These are phyloP conservation scores for Salvia rosmarinus DNA, from an alignment of 257 asterid species.

Conservation along the genomic window DNA sequence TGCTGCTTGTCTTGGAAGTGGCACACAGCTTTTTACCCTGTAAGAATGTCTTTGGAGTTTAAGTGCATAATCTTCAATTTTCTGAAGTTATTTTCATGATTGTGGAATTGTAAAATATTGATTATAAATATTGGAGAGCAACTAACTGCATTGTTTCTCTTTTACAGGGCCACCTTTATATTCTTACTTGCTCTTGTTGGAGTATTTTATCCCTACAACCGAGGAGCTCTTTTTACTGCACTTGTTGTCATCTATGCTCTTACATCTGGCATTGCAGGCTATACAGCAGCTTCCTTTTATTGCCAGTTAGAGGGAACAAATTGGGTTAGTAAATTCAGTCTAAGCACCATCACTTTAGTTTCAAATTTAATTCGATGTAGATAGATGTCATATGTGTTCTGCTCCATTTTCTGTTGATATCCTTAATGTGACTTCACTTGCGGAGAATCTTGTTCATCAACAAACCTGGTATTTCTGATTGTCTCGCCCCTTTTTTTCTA, in stretches of 20 bases:
- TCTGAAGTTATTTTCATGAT: background rate
- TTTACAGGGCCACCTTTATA: conserved; percentile 56
- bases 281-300: conserved; percentile 58
- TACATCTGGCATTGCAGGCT: conserved; percentile 73
- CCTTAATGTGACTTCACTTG: background rate
- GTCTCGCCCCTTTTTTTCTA: background rate
- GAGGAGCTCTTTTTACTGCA: conserved; percentile 71
- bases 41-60: conserved; percentile 36
- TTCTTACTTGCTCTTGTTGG: conserved; percentile 74
- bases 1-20: conserved; percentile 67
- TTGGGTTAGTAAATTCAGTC: conserved; percentile 45
- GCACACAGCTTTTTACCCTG: conserved; percentile 67
- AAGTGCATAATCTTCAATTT: background rate
- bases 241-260: conserved; percentile 70
- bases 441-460: background rate
- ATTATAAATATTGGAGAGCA: background rate
- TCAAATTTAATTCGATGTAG: conserved; percentile 12
- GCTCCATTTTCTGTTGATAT: background rate
- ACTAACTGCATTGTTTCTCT: background rate
- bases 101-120: background rate
- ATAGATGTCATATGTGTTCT: background rate
- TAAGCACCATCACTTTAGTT: background rate
- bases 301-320: conserved; percentile 65
- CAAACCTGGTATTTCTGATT: background rate
- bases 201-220: conserved; percentile 73